These are phyloP conservation scores for Nitzschia sp. DNA, from an alignment of 108 stramenopile genomes.

Conservation along the genomic window DNA sequence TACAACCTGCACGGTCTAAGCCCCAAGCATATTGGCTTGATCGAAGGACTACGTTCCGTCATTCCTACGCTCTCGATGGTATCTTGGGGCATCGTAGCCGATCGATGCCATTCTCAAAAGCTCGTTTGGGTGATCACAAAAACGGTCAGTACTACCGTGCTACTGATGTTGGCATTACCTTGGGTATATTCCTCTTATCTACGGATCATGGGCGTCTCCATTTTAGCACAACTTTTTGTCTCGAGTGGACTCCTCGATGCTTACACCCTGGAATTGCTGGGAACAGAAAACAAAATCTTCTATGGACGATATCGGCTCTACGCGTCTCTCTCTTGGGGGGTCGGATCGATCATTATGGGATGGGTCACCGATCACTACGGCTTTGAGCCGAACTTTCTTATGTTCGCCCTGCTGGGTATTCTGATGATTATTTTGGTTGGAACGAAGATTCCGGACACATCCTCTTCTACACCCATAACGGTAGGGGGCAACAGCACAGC, in stretches of 20 bases:
- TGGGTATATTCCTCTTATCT: constrained; percentile 25
- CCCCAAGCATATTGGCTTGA: constrained; percentile 36
- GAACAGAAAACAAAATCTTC: constrained; percentile 33
- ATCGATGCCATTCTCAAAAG: constrained; percentile 44
- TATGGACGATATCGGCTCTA: constrained; percentile 52
- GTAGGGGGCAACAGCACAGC: background rate
- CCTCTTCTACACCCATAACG: constrained; percentile 2
- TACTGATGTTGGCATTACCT: constrained; percentile 42
- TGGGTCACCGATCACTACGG: constrained; percentile 48
- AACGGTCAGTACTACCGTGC: constrained; percentile 18
- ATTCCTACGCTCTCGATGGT: constrained; percentile 27
- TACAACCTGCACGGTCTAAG: constrained; percentile 44
- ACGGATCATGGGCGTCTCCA: constrained; percentile 30
- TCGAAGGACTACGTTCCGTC: constrained; percentile 36
- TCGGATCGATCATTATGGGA: constrained; percentile 55
- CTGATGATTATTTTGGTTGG: constrained; percentile 32
- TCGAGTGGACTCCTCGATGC: constrained; percentile 45
- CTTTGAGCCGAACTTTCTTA: constrained; percentile 52
- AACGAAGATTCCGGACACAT: constrained; percentile 26
- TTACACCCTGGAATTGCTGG: constrained; percentile 45
- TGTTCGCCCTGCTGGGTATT: constrained; percentile 38
- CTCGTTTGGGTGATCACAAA: constrained; percentile 42
- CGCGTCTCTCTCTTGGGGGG: constrained; percentile 44
- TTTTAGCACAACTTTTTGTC: constrained; percentile 38
- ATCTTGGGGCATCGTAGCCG: constrained; percentile 40